Evolutionary conservation across 2,329 filamentous ascomycete species (phyloP).

Genomic region (Ophiostoma ulmi): DNA sequence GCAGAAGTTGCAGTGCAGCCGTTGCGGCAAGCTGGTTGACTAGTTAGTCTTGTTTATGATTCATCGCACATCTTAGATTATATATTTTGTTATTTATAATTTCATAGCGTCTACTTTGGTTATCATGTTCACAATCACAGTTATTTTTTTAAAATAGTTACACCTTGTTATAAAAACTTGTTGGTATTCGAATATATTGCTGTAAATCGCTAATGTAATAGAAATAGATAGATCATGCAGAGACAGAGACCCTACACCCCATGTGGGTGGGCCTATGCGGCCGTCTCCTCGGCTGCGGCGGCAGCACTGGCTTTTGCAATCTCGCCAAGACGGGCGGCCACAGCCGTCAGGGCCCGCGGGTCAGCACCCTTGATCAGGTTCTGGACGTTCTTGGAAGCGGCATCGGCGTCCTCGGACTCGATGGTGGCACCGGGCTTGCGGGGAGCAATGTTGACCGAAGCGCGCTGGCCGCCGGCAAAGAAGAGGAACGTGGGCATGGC

Average conservation of each 20-base stretch:
- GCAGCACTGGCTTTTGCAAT: constrained; percentile 25
- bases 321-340: constrained; percentile 27
- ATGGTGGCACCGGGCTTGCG: constrained; percentile 20
- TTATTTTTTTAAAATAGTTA: neutral
- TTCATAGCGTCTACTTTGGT: neutral
- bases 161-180: neutral
- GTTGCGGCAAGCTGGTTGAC: constrained; percentile 40
- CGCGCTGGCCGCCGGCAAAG: constrained; percentile 50
- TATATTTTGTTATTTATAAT: neutral
- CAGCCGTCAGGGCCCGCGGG: constrained; percentile 29
- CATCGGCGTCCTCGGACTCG: constrained; percentile 22
- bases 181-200: neutral
- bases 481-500: constrained; percentile 58
- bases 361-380: constrained; percentile 30
- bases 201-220: constrained; percentile 1
- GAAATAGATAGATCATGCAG: neutral
- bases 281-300: neutral
- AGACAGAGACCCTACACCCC: neutral
- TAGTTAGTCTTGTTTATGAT: neutral
- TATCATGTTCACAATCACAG: neutral
- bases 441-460: constrained; percentile 32
- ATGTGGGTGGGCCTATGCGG: neutral
- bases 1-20: constrained; percentile 57
- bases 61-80: neutral
- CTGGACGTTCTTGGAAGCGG: constrained; percentile 19